A percentile compares a stretch with the other conserved stretches of the same genome.
Conservation (phyloP, 2,329 filamentous ascomycete species). For the Zalaria obscura region DNA sequence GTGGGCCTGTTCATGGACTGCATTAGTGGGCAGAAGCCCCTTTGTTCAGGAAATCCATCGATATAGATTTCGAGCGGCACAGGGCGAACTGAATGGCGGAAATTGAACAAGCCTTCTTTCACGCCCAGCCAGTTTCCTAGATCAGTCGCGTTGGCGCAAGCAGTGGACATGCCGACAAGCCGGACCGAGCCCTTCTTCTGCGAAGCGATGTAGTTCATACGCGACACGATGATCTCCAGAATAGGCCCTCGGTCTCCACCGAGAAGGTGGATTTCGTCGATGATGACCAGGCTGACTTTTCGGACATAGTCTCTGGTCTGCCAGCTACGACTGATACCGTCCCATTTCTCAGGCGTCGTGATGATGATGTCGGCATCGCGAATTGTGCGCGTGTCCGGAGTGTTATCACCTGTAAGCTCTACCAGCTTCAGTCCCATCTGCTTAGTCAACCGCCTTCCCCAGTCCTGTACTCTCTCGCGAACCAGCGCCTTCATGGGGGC, state of each 20-base stretch:
- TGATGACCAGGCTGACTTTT: conserved; percentile 90
- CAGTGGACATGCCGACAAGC: conserved; percentile 96
- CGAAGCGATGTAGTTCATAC: conserved; percentile 97
- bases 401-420: conserved; percentile 94
- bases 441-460: conserved; percentile 65
- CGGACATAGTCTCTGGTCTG: conserved; percentile 93
- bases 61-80: conserved; percentile 95
- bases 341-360: conserved; percentile 99
- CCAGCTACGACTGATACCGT: conserved; percentile 98
- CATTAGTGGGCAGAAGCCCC: conserved; percentile 95
- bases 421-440: conserved; percentile 84
- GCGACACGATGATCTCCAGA: conserved; percentile 82
- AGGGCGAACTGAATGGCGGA: conserved; percentile 88
- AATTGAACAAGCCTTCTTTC: conserved; percentile 90
- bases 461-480: conserved; percentile 89
- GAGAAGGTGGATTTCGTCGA: conserved; percentile 96
- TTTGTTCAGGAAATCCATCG: conserved; percentile 87
- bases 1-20: conserved; percentile 98
- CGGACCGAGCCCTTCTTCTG: conserved; percentile 82
- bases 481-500: conserved; percentile 98
- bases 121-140: conserved; percentile 94
- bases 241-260: conserved; percentile 94
- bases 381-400: conserved; percentile 90
- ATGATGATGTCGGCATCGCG: conserved; percentile 95
- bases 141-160: conserved; percentile 89